A percentile compares a stretch with the other conserved stretches of the same genome.
These are phyloP conservation scores for Spinacia oleracea DNA, from an alignment of 179 eudicot species.

Conservation along the genomic window DNA sequence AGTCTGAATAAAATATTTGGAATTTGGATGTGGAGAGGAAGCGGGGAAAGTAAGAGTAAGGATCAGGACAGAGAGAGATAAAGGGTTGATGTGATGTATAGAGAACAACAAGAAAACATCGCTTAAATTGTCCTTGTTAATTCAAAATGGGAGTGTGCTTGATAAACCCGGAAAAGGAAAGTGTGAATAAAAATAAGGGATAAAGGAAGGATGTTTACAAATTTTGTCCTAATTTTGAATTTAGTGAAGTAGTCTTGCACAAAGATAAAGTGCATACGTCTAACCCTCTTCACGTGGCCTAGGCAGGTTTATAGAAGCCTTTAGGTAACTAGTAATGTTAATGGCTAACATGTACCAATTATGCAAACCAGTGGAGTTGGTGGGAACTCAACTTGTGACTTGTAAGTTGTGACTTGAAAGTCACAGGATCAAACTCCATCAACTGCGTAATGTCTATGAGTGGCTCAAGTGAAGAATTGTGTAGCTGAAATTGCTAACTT, in stretches of 20 bases:
- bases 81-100: not conserved
- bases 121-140: not conserved
- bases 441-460: no score
- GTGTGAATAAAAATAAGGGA: not conserved
- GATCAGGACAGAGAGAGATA: not conserved
- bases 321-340: no score
- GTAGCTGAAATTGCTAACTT: no score
- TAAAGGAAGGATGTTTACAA: not conserved
- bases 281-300: not conserved
- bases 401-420: no score
- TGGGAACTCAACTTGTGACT: no score
- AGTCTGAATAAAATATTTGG: no score
- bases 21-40: not conserved
- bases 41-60: not conserved
- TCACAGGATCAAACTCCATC: no score
- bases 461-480: no score
- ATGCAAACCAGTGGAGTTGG: no score
- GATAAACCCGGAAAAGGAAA: not conserved
- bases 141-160: not conserved
- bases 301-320: not conserved
- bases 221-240: not conserved
- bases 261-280: not conserved
- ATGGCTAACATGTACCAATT: constrained; percentile 7
- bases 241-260: not conserved
- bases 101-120: not conserved